Conservation (phyloP, 768 basidiomycete species). For the Tubosaeta brunneosetosa region DNA sequence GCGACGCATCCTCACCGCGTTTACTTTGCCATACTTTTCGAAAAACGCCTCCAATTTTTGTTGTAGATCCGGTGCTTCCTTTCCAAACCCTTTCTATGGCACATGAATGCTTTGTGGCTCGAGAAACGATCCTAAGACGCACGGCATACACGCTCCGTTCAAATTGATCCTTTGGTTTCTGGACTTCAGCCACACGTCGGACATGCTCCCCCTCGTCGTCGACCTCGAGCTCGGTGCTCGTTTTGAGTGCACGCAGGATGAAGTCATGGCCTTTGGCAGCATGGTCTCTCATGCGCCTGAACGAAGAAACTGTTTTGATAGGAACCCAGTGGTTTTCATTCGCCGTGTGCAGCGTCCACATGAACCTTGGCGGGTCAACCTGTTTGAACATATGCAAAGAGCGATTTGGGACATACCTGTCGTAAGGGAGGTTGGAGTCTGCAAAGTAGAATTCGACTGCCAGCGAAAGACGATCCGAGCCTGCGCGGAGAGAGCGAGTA, state of each 20-base stretch:
- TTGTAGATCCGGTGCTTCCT: conserved; percentile 61
- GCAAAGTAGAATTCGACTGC: conserved; percentile 96
- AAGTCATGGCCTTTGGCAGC: conserved; percentile 56
- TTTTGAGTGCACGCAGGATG: conserved; percentile 62
- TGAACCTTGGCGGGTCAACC: conserved; percentile 55
- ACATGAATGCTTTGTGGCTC: neutral
- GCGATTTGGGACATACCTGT: conserved; percentile 49
- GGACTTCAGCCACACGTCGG: conserved; percentile 67
- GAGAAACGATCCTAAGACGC: conserved; percentile 30
- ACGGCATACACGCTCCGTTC: conserved; percentile 88
- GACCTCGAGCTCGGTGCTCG: conserved; percentile 59
- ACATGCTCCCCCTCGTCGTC: conserved; percentile 70
- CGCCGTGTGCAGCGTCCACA: conserved; percentile 87
- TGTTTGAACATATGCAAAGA: neutral
- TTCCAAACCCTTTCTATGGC: conserved; percentile 82
- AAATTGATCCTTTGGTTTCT: conserved; percentile 73
- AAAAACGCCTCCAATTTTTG: conserved; percentile 76
- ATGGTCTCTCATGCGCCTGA: conserved; percentile 91
- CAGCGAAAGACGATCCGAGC: neutral
- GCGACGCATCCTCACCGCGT: conserved; percentile 85
- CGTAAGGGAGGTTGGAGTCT: conserved; percentile 91
- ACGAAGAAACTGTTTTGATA: conserved; percentile 79
- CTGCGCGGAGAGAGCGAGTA: neutral
- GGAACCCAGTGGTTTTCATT: conserved; percentile 88
- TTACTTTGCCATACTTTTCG: conserved; percentile 66